Base-by-base conservation (phyloP, 768 basidiomycete genomes). In the Calocybe indica region DNA sequence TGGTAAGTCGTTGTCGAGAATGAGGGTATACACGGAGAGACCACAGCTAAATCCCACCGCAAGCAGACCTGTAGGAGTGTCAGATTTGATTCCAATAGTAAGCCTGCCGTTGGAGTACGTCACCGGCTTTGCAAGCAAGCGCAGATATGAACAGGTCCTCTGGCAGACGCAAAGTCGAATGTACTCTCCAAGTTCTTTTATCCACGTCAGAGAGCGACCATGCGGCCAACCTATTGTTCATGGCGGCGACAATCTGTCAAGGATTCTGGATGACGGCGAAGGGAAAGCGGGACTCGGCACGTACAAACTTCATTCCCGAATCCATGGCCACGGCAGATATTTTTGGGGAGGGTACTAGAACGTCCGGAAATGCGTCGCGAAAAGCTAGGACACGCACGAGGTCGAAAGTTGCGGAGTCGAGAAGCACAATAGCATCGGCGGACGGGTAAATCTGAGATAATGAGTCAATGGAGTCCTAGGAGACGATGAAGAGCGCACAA, bases 1-100 rank as follows among this genome's bases (percentile, higher is more conserved):
- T 11, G 83, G 86, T 12, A 92, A 75, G 62, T 90, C 87, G 56
- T 89, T 85, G 54, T 91, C 87, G 30, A 88, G 72, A 47, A 85
- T 80, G 29, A 91, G 67, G 2, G 87, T 87, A 56, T 88, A 88
- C 0, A 91, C 79, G 1, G 85, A 83, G 10, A 92, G 67, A 35
- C 76, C 74, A 37, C 63, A 65, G 32, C 71, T 60, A 38, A 72
- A 83, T 10, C 85, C 88, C 33, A 91, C 77, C 14, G 83, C 84
- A 52, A 92, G 78, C 31, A 89, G 68, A 46, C 89, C 89, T 91
- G 58, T n/a, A 36, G 31, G 37, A 37, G 43, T 68, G 90, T 90
- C 90, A 52, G 85, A 84, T 68, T 77, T 82, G 59, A 80, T 87
- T 22, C 22, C 22, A 22, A 22, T 22, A 22, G 22, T 22, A 4